A percentile compares a stretch with the other conserved stretches of the same genome.
phyloP scores from a whole-genome alignment of 164 flowering plant genomes.

The Vitis rotundifolia region DNA sequence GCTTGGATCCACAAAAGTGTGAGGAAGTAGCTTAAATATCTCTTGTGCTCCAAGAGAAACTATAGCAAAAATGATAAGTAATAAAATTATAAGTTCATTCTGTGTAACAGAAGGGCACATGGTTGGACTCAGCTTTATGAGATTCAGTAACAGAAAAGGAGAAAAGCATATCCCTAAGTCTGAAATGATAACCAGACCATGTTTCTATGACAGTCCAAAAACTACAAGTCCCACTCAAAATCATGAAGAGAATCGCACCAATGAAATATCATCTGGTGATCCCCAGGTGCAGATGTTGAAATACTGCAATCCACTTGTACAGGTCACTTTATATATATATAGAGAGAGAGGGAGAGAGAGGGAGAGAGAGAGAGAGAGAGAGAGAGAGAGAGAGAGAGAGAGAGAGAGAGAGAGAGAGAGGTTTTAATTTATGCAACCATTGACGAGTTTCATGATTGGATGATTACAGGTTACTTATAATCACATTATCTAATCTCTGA shows the following conservation, averaged over 20 bases:
- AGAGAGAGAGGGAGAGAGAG: no score
- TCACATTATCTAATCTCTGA: no score
- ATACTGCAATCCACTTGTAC: no score
- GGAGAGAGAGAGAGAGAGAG: no score
- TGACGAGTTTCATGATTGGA: no score
- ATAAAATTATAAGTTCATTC: not conserved
- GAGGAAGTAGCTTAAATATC: constrained; percentile 97
- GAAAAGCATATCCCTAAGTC: not conserved
- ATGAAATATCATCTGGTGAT: no score
- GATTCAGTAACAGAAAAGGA: not conserved
- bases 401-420: no score
- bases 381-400: no score
- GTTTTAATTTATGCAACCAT: no score
- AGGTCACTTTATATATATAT: no score
- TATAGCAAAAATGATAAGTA: constrained; percentile 25
- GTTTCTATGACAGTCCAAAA: not conserved
- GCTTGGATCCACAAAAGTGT: constrained; percentile 80
- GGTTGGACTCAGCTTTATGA: not conserved
- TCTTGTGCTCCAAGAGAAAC: constrained; percentile 96
- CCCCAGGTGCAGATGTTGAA: no score
- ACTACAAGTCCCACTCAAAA: not conserved
- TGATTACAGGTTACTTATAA: no score
- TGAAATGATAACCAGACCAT: not conserved
- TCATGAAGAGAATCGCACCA: not conserved
- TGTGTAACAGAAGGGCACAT: not conserved